Percentiles rank a stretch among this genome's conserved stretches.
Evolutionary conservation across 2,329 filamentous ascomycete species (phyloP).

Genomic region (Metarhizium anisopliae): DNA sequence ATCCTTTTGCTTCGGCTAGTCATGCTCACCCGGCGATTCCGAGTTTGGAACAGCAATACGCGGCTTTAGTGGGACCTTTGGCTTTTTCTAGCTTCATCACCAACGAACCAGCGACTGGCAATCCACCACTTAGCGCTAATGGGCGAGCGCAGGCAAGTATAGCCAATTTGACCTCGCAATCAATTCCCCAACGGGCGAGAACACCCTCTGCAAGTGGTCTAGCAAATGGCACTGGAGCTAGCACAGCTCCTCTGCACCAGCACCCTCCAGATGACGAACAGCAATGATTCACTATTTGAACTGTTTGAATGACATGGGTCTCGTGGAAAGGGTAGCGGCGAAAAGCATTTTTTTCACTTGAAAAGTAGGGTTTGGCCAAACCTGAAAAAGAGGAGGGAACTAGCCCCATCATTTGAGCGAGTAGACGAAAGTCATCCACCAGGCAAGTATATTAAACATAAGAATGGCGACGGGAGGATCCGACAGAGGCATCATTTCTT

Average conservation of each 20-base stretch:
- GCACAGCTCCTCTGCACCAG: conserved; percentile 27
- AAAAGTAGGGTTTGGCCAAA: too few species aligned
- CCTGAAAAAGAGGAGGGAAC: too few species aligned
- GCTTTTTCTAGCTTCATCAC: conserved; percentile 19
- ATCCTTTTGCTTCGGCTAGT: conserved; percentile 12
- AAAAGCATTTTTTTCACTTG: too few species aligned
- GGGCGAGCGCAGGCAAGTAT: conserved; percentile 20
- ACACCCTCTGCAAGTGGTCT: neutral
- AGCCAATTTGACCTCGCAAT: conserved; percentile 17
- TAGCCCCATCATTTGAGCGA: too few species aligned
- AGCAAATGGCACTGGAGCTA: conserved; percentile 18
- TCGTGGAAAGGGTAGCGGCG: too few species aligned
- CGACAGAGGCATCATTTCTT: neutral
- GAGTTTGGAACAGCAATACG: conserved; percentile 11
- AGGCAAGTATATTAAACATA: neutral
- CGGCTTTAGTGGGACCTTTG: conserved; percentile 12
- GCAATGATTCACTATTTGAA: neutral
- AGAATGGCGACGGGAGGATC: neutral
- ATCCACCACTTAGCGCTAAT: conserved; percentile 11
- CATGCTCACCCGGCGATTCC: conserved; percentile 11
- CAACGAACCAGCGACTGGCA: conserved; percentile 14
- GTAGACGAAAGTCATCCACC: neutral
- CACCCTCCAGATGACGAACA: conserved; percentile 6
- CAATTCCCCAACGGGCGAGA: conserved; percentile 12
- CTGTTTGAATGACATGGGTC: neutral